phyloP scores from a whole-genome alignment of 352 stramenopile species.

The Pythium brachiatum region DNA sequence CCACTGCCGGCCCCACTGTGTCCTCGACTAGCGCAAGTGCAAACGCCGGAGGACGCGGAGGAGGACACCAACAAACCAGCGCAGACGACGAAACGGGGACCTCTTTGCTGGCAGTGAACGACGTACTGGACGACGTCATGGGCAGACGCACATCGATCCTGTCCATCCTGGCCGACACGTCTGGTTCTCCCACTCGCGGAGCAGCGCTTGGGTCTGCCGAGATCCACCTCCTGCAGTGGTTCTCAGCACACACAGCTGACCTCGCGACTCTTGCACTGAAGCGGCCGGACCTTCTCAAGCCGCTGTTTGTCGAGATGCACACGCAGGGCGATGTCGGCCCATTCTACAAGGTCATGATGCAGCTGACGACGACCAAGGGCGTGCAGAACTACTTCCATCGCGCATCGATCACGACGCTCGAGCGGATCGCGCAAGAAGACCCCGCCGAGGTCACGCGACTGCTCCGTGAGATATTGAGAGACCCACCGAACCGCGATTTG shows the following conservation, averaged over 20 bases:
- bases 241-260: slow-evolving; percentile 48
- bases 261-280: slow-evolving; percentile 51
- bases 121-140: slow-evolving; percentile 3
- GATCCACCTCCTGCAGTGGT: slow-evolving; percentile 54
- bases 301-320: slow-evolving; percentile 68
- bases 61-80: not conserved
- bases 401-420: slow-evolving; percentile 45
- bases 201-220: slow-evolving; percentile 6
- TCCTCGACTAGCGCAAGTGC: not conserved
- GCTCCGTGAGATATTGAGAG: slow-evolving; percentile 53
- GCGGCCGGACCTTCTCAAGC: slow-evolving; percentile 51
- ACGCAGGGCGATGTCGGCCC: slow-evolving; percentile 38
- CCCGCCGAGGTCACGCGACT: slow-evolving; percentile 43
- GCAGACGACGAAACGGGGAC: not conserved
- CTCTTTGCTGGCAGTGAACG: not conserved
- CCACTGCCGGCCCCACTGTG: not conserved
- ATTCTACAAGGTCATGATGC: slow-evolving; percentile 67
- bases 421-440: slow-evolving; percentile 61
- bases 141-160: not conserved
- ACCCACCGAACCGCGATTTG: slow-evolving; percentile 41
- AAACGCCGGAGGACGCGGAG: not conserved
- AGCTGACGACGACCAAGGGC: slow-evolving; percentile 52
- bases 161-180: slow-evolving; percentile 2
- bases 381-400: slow-evolving; percentile 62
- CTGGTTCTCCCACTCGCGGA: not conserved